A percentile compares a stretch with the other conserved stretches of the same genome.
Conservation (phyloP, 495 filamentous ascomycete species). For the Aspergillus campestris region DNA sequence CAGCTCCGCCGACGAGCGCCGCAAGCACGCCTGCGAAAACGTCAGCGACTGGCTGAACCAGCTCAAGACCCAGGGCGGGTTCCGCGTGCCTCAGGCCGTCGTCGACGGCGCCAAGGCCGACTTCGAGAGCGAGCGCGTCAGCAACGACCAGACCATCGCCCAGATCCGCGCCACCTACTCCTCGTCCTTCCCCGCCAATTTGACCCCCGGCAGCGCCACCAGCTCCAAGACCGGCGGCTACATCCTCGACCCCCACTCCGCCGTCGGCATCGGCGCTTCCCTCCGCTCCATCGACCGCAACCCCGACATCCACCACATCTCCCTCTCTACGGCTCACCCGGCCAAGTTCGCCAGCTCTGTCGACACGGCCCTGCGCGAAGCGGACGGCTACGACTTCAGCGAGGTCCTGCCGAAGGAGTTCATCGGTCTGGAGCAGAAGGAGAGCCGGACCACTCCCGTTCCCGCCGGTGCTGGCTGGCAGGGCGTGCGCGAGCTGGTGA, state of each 20-base stretch:
- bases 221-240: conserved; percentile 44
- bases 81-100: conserved; percentile 60
- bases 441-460: conserved; percentile 27
- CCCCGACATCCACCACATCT: conserved; percentile 53
- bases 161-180: conserved; percentile 62
- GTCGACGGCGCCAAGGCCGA: conserved; percentile 52
- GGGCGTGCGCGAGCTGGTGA: conserved; percentile 32
- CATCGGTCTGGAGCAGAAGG: conserved; percentile 58
- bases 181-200: conserved; percentile 26
- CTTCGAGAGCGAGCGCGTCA: conserved; percentile 80
- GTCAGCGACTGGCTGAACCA: conserved; percentile 65
- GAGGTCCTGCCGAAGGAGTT: conserved; percentile 74
- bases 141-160: conserved; percentile 64
- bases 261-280: conserved; percentile 72
- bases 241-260: conserved; percentile 86
- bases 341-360: conserved; percentile 86
- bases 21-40: conserved; percentile 41
- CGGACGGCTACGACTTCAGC: conserved; percentile 61
- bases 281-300: conserved; percentile 52
- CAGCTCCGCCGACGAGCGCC: conserved; percentile 21
- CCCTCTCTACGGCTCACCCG: conserved; percentile 85
- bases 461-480: conserved; percentile 23
- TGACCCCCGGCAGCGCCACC: conserved; percentile 21
- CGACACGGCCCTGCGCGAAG: conserved; percentile 57
- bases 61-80: conserved; percentile 74